Evolutionary conservation across 257 asterid genomes (phyloP), one percentile per base, ranked within the genome.

Genomic region (Gentiana macrophylla): DNA sequence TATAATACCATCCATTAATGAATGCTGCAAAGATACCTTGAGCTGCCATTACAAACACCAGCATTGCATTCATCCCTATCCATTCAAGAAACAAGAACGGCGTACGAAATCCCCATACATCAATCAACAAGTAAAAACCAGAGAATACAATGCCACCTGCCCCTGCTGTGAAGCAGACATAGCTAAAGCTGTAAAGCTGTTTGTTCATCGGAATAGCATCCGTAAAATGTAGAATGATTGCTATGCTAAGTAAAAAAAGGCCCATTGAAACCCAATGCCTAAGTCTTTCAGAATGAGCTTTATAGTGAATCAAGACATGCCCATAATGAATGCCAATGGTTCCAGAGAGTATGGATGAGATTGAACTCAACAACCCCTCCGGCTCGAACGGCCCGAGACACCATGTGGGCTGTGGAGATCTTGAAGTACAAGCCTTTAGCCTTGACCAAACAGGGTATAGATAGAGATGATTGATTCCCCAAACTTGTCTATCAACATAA

Each of bases 51-150:
- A 89, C 95, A n/a, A 80, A 89, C 60, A 89, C 94, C 68, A 89
- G 72, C 95, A 86, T 89, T 5, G 95, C 94, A 6, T 86, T 86
- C 97, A 89, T 84, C 61, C 97, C 95, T 61, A 86, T 89, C 97
- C 94, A 89, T 63, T 89, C 97, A 50, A 89, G 67, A 70, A 84
- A 86, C 85, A 89, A 37, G 72, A 89, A 89, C 3, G 94, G 94
- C 35, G 12, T 63, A 1, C 94, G 71, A 55, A 62, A 6, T 43
- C 88, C 94, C 83, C 77, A 77, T 4, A 81, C 85, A 64, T 89
- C 94, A 49, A 83, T 80, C 94, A 86, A 63, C 52, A 86, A 13
- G 76, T 90, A 90, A 55, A 90, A 79, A 57, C 50, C 84, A 10
- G 86, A 79, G 70, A 84, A 86, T 3, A 84, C 82, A 57, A 84